A percentile compares a stretch with the other conserved stretches of the same genome.
These are phyloP conservation scores for Oidium heveae DNA, from an alignment of 2,329 filamentous ascomycete species.

Conservation along the genomic window DNA sequence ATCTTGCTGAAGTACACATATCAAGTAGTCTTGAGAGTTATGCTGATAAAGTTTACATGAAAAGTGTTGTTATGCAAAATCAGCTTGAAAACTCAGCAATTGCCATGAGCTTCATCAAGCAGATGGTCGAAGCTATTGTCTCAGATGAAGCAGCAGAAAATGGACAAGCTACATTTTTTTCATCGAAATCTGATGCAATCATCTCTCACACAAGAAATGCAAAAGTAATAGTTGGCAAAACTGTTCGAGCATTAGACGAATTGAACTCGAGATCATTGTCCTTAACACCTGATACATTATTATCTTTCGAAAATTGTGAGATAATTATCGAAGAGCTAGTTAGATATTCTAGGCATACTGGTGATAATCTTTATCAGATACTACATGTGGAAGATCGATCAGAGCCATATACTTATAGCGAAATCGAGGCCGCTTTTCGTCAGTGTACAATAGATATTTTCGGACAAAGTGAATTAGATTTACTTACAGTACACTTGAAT, in stretches of 20 bases:
- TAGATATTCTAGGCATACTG: slow-evolving; percentile 38
- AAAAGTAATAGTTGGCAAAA: slow-evolving; percentile 63
- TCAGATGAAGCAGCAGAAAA: slow-evolving; percentile 33
- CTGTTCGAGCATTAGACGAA: slow-evolving; percentile 52
- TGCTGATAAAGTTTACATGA: slow-evolving; percentile 59
- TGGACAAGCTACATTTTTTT: slow-evolving; percentile 39
- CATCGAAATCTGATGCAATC: slow-evolving; percentile 43
- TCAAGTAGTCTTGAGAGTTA: slow-evolving; percentile 42
- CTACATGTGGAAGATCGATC: slow-evolving; percentile 47
- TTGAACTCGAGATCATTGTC: slow-evolving; percentile 52
- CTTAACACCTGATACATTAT: slow-evolving; percentile 38
- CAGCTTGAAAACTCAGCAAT: slow-evolving; percentile 56
- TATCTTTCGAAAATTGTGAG: slow-evolving; percentile 47
- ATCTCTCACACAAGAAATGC: slow-evolving; percentile 54
- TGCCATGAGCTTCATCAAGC: slow-evolving; percentile 35
- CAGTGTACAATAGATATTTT: slow-evolving; percentile 26
- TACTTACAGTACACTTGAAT: slow-evolving; percentile 41
- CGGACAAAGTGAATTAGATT: slow-evolving; percentile 34
- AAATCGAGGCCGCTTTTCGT: slow-evolving; percentile 39
- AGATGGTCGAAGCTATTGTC: slow-evolving; percentile 41
- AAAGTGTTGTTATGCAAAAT: slow-evolving; percentile 48
- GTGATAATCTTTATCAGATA: slow-evolving; percentile 34
- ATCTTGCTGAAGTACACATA: slow-evolving; percentile 62
- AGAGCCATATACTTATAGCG: slow-evolving; percentile 38
- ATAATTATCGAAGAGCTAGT: slow-evolving; percentile 37